Evolutionary conservation across 1,284 basidiomycete species (phyloP), one percentile per base, ranked within the genome.

Genomic region (Ganoderma sp.): DNA sequence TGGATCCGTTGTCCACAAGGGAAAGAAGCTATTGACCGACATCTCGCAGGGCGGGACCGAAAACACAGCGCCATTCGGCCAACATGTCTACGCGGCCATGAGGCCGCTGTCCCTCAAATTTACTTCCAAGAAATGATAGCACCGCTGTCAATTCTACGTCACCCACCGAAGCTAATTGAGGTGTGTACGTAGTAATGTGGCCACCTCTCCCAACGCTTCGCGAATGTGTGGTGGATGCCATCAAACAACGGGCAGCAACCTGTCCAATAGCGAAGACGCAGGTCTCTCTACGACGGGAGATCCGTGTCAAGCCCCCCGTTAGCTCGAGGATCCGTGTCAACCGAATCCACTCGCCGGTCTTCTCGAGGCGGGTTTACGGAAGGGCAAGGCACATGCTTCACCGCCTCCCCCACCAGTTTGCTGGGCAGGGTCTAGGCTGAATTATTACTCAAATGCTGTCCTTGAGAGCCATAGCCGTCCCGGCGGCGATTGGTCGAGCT

Each of bases 111-210:
- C 52, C 28, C 32, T 34, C 52, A 34, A 56, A 28, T 56, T 56
- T 28, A 34, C 52, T 56, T 32, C 25, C 32, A 28, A 17, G 52
- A 28, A 56, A 56, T 28, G 17, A 52, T 22, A 56, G 52, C 32
- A 54, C 4, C 28, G 52, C 25, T 54, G 52, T 56, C 52, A 56
- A 19, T 14, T 14, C 48, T 2, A 56, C 32, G 52, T 34, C 52
- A 56, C 52, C 9, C 8, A 19, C 52, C 15, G 15, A 19, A 19
- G 7, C 52, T 2, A 17, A 19, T 34, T 56, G 52, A 56, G 32
- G 17, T 56, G 52, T 56, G 52, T 56, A 56, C 52, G 52, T 56
- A 56, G 52, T 56, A 28, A 34, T 56, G 28, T 19, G 32, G 52
- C 28, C 32, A 7, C 28, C 28, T 56, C 28, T 56, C 17, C 22